Percentiles rank a stretch among this genome's conserved stretches.
These are phyloP conservation scores for Rostrohypoxylon terebratum DNA, from an alignment of 495 filamentous ascomycete species.

Conservation along the genomic window DNA sequence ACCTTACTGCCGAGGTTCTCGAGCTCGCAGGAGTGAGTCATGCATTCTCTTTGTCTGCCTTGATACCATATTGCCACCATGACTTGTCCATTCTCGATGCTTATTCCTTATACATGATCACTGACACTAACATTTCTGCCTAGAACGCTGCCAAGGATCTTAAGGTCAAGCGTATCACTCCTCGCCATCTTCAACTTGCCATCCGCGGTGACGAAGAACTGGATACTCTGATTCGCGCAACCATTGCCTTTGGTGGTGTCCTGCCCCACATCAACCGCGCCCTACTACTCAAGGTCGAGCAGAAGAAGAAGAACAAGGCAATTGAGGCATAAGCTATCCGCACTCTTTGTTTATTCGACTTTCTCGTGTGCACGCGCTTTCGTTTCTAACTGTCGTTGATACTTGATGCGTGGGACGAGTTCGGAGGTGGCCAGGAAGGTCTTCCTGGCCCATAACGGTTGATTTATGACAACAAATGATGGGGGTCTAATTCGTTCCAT, in stretches of 20 bases:
- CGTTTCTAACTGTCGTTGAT: constrained; percentile 35
- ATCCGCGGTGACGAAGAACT: constrained; percentile 99
- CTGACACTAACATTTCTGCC: constrained; percentile 31
- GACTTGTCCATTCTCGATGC: not conserved
- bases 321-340: constrained; percentile 61
- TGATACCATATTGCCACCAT: constrained; percentile 27
- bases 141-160: constrained; percentile 98
- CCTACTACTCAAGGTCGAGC: constrained; percentile 96
- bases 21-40: constrained; percentile 86
- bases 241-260: constrained; percentile 98
- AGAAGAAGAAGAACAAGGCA: constrained; percentile 96
- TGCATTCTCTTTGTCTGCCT: constrained; percentile 24
- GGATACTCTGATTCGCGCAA: constrained; percentile 96
- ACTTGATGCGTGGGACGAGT: constrained; percentile 26
- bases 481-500: constrained; percentile 16
- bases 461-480: constrained; percentile 33
- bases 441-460: constrained; percentile 22
- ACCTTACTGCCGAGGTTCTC: constrained; percentile 97
- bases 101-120: not conserved
- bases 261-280: constrained; percentile 99
- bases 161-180: constrained; percentile 99
- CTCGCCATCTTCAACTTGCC: constrained; percentile 95
- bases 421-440: constrained; percentile 13
- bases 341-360: constrained; percentile 14
- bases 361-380: constrained; percentile 25